Evolutionary conservation across 352 stramenopile genomes (phyloP).

Genomic region (Elongisporangium undulatum): DNA sequence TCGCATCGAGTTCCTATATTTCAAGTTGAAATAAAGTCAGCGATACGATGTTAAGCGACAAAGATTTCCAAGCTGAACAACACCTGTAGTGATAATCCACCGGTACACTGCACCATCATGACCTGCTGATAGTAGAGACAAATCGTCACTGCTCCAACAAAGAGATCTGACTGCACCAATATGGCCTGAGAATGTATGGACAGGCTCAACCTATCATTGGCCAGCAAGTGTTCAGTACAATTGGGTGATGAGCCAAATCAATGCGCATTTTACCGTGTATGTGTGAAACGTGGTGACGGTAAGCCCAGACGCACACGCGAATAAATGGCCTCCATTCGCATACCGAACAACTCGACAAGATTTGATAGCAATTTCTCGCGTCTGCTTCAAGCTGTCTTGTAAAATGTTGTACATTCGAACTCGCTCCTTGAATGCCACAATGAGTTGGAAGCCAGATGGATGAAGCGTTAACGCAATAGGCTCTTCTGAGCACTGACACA

Average conservation of each 20-base stretch:
- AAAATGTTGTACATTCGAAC: conserved; percentile 72
- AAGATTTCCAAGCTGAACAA: neutral
- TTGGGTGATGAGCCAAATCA: neutral
- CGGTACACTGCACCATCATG: conserved; percentile 81
- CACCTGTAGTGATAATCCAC: conserved; percentile 49
- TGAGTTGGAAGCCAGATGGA: conserved; percentile 61
- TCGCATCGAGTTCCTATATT: conserved; percentile 48
- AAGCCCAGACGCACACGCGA: conserved; percentile 63
- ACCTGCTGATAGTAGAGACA: conserved; percentile 67
- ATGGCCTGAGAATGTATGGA: conserved; percentile 77
- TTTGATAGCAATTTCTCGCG: conserved; percentile 67
- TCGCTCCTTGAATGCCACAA: conserved; percentile 78
- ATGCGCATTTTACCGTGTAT: conserved; percentile 40
- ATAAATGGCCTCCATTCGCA: conserved; percentile 65
- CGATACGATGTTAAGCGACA: neutral
- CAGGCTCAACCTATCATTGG: conserved; percentile 32
- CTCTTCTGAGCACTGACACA: conserved; percentile 62
- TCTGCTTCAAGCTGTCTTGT: conserved; percentile 55
- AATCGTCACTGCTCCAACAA: conserved; percentile 67
- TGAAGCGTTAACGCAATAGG: conserved; percentile 57
- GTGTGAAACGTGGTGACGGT: conserved; percentile 57
- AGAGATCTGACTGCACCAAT: conserved; percentile 69
- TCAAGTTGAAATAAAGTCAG: neutral
- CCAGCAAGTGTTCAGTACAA: neutral
- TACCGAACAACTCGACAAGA: conserved; percentile 56